Evolutionary conservation across 495 filamentous ascomycete genomes (phyloP), one percentile per base, ranked within the genome.

Genomic region (Penicillium daleae): DNA sequence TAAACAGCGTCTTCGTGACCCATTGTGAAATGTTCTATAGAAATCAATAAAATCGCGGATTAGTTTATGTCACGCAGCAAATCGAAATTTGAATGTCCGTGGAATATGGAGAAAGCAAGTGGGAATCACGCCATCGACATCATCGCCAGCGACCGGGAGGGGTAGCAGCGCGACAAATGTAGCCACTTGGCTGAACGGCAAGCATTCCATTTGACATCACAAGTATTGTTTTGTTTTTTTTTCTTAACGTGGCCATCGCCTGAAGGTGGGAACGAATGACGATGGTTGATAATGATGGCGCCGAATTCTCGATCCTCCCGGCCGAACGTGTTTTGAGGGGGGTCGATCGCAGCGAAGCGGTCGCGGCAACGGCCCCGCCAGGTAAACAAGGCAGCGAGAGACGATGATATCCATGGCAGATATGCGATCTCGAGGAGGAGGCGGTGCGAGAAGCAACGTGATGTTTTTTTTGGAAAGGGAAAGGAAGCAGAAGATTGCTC

Each of bases 1-100:
- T 98, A 99, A 71, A 99, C 95, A 75, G 93, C 93, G 82, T 99
- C 92, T 88, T 98, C 95, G 87, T 97, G 92, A 85, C 92, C 93
- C 95, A 98, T 98, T 81, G 83, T 96, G 83, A 80, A 71, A 63
- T 68, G 66, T 68, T 70, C 69, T 74, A 57, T 15, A 64, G 32
- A 57, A 54, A 57, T 17, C 59, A 48, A 51, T 10, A 46, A 58
- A 60, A 52, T 15, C 50, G 32, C 29, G 7, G 37, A 39, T 73
- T 57, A 71, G 67, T 58, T 37, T 6, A 27, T 46, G 39, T n/a
- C 46, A 22, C 46, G 19, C 44, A 12, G 24, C 19, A 29, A 12
- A 49, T 24, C 15, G 46, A 6, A n/a, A 26, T 26, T 24, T 21
- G n/a, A 33, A 42, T 50, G 46, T 54, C 24, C 29, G 49, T 35